Evolutionary conservation across 2,329 filamentous ascomycete species (phyloP), one percentile per base, ranked within the genome.

Genomic region (Sphaerulina populicola): DNA sequence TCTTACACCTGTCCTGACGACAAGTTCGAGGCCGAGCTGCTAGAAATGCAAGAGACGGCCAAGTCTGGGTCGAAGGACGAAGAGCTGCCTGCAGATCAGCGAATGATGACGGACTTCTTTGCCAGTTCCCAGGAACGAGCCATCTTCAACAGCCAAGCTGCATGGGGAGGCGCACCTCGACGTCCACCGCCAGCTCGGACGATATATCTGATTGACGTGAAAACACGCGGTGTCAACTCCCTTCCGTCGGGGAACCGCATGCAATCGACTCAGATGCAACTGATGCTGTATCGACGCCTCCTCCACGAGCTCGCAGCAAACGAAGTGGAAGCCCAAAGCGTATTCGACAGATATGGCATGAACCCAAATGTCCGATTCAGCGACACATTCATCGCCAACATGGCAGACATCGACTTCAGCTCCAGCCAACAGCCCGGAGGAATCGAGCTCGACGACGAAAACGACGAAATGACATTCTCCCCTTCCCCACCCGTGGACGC

Each of bases 281-380:
- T 97, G 0, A 89, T 94, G 69, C 73, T 97, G 0, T 98, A 97
- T 65, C 89, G 91, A 58, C 82, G 83, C 23, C 81, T 97, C 47
- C 74, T 98, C n/a, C 80, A 82, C 8, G 77, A 82, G 2, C 80
- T 97, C 61, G 86, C 85, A 0, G 77, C 80, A 0, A 83, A 83
- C 44, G 76, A 77, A 6, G 75, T 95, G 0, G 79, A 88, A 51
- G 86, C 88, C 33, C 69, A 79, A 15, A 70, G 74, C 0, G 74
- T 97, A 0, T 82, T 91, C 52, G 66, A 74, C 6, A 82, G 89
- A 1, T 94, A 95, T 60, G 73, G 76, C 0, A 73, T 96, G 6
- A 75, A 87, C 29, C 69, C 80, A 0, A 71, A 84, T 11, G 75
- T 75, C 2, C 65, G 75, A 0, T 94, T 97, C 64, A 89, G 88